Conservation (phyloP, 352 stramenopile species). For the Pythium aphanidermatum region DNA sequence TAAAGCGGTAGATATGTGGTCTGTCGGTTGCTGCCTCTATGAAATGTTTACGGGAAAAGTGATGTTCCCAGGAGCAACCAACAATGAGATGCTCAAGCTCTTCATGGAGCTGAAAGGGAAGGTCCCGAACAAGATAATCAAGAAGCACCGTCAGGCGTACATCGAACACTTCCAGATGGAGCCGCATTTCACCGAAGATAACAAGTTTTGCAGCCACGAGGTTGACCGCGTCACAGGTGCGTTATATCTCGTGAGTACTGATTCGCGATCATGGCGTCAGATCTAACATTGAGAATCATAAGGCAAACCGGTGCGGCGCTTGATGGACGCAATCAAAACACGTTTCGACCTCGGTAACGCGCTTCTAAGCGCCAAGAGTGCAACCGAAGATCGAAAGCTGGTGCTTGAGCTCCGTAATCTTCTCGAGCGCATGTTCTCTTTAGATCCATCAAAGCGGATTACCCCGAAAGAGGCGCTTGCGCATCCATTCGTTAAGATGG, state of each 20-base stretch:
- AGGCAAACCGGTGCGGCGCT: constrained; percentile 37
- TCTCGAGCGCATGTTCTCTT: constrained; percentile 55
- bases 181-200: constrained; percentile 82
- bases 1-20: constrained; percentile 97
- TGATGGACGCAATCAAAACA: constrained; percentile 38
- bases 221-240: constrained; percentile 74
- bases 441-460: constrained; percentile 55
- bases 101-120: constrained; percentile 96
- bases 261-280: background rate
- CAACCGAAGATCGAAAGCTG: constrained; percentile 33
- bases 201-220: constrained; percentile 82
- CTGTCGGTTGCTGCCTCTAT: constrained; percentile 93
- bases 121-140: constrained; percentile 81
- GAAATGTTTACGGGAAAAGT: constrained; percentile 98
- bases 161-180: constrained; percentile 82
- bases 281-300: constrained; percentile 1
- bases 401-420: constrained; percentile 45
- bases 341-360: constrained; percentile 28
- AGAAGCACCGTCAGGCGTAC: constrained; percentile 70
- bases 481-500: constrained; percentile 49
- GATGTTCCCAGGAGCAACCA: constrained; percentile 95
- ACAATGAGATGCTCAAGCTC: constrained; percentile 97
- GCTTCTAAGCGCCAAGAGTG: constrained; percentile 32
- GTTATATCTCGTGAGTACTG: background rate
- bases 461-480: constrained; percentile 46